Percentiles rank a stretch among this genome's conserved stretches.
Conservation (phyloP, 495 filamentous ascomycete genomes). For the Lindgomyces ingoldianus region DNA sequence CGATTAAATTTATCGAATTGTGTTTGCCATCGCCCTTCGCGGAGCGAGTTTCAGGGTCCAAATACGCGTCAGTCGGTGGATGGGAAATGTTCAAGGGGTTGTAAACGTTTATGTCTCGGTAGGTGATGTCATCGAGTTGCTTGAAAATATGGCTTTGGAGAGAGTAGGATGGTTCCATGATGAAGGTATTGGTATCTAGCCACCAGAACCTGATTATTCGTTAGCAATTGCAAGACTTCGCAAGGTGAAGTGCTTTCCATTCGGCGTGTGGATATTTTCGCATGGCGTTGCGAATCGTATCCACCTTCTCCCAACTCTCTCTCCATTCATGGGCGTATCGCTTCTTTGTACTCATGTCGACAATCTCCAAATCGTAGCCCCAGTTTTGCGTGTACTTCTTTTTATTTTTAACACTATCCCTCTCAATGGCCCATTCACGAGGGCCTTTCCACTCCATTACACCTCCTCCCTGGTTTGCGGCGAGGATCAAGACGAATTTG, state of each 20-base stretch:
- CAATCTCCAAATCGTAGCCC: conserved; percentile 95
- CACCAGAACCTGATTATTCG: conserved; percentile 86
- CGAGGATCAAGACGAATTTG: conserved; percentile 92
- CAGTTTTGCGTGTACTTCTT: conserved; percentile 79
- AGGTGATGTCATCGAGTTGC: conserved; percentile 69
- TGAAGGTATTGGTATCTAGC: conserved; percentile 95
- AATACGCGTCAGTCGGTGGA: conserved; percentile 67
- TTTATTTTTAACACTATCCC: conserved; percentile 95
- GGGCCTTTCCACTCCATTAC: conserved; percentile 99
- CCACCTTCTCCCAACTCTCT: conserved; percentile 99
- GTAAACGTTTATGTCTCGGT: conserved; percentile 94
- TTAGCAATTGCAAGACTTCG: conserved; percentile 19
- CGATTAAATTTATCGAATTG: conserved; percentile 78
- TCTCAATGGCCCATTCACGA: conserved; percentile 95
- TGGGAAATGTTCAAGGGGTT: conserved; percentile 95
- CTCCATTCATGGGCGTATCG: conserved; percentile 98
- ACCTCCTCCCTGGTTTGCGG: conserved; percentile 90
- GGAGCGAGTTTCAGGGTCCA: conserved; percentile 72
- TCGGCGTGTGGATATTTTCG: conserved; percentile 92
- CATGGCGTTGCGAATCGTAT: conserved; percentile 88
- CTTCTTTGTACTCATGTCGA: conserved; percentile 98
- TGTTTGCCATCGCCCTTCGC: conserved; percentile 70
- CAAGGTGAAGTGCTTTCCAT: conserved; percentile 62
- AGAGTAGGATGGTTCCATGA: conserved; percentile 94
- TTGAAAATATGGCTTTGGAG: conserved; percentile 89